Conservation (phyloP, 768 basidiomycete genomes). For the Porphyrellus cyaneotinctus region DNA sequence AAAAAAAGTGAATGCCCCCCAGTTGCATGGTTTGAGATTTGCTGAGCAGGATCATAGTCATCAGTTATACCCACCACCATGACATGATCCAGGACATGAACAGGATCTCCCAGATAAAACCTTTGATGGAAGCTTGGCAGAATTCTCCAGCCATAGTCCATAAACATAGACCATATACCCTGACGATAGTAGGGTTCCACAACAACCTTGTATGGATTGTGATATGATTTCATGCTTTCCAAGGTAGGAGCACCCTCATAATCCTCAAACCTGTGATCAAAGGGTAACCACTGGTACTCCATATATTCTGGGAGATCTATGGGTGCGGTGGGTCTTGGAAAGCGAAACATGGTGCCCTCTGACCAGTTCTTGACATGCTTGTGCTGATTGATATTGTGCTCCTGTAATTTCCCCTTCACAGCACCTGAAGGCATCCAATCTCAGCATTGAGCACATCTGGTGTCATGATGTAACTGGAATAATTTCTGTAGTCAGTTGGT, state of each 20-base stretch:
- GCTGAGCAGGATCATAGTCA: not conserved
- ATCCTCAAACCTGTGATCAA: not conserved
- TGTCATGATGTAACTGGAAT: not conserved
- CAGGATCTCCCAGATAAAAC: not conserved
- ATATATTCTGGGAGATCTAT: not conserved
- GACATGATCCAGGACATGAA: not conserved
- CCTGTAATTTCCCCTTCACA: not conserved
- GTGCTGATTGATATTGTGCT: not conserved
- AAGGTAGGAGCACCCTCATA: not conserved
- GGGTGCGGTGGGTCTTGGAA: not conserved
- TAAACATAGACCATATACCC: not conserved
- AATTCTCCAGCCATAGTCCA: not conserved
- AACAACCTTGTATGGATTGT: not conserved
- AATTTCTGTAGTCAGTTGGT: not conserved
- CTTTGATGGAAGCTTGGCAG: not conserved
- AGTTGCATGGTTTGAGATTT: not conserved
- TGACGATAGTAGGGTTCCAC: not conserved
- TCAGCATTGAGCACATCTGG: not conserved
- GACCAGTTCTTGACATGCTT: not conserved
- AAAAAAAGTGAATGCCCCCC: too few relatives aligned
- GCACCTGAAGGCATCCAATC: too few relatives aligned
- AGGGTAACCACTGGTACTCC: not conserved
- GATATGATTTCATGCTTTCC: not conserved
- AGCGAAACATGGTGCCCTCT: not conserved
- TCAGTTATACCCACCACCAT: not conserved